Conservation (phyloP, 192 early-diverging fungal genomes). For the Entomortierella beljakovae region DNA sequence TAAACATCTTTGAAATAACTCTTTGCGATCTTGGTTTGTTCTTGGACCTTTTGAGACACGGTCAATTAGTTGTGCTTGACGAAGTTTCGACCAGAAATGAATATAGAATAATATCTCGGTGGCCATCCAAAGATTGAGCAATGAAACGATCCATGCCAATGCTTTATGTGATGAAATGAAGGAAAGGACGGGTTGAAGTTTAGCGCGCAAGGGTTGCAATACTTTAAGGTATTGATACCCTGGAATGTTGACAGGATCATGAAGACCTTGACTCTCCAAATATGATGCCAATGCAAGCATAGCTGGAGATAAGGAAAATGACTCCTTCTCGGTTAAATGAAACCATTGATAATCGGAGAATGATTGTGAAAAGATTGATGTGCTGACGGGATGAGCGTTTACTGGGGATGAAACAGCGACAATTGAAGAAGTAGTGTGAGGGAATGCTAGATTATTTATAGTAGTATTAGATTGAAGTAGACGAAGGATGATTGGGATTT, state of each 20-base stretch:
- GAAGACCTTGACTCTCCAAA: slow-evolving; percentile 29
- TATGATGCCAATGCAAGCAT: slow-evolving; percentile 30
- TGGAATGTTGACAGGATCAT: slow-evolving; percentile 18
- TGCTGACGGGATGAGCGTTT: background rate
- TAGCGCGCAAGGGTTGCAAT: slow-evolving; percentile 2
- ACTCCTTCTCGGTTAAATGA: background rate
- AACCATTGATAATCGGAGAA: background rate
- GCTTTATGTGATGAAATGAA: slow-evolving; percentile 26
- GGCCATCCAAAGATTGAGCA: slow-evolving; percentile 47
- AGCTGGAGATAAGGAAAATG: slow-evolving; percentile 12
- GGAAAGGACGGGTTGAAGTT: slow-evolving; percentile 14
- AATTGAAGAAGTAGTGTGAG: background rate
- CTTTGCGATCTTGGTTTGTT: slow-evolving; percentile 10
- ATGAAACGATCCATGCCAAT: slow-evolving; percentile 37
- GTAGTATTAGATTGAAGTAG: slow-evolving; percentile 42
- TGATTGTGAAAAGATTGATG: slow-evolving; percentile 2
- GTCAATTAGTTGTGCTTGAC: slow-evolving; percentile 26
- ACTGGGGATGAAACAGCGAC: background rate
- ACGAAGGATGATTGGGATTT: slow-evolving; percentile 23
- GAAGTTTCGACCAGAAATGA: slow-evolving; percentile 31
- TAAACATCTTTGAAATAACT: slow-evolving; percentile 39
- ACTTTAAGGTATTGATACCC: slow-evolving; percentile 17
- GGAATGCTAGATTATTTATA: background rate
- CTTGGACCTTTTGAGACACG: slow-evolving; percentile 27
- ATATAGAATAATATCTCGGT: slow-evolving; percentile 43